A percentile compares a stretch with the other conserved stretches of the same genome.
Evolutionary conservation across 148 eudicot species (phyloP).

Genomic region (Euryodendron excelsum): DNA sequence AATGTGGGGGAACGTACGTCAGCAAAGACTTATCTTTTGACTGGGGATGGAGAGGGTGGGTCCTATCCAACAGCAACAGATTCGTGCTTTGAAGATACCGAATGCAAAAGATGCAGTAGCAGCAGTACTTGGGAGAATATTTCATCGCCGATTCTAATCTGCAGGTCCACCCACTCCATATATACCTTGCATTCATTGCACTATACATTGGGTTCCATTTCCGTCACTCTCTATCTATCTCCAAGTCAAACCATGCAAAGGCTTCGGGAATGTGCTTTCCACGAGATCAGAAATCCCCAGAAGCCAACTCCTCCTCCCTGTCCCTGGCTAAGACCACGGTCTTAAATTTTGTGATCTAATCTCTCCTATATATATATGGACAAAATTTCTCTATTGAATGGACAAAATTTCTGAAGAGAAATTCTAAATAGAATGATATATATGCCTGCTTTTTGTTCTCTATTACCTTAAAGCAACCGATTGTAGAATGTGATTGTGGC

Average conservation of each 20-base stretch:
- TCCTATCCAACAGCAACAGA: not conserved
- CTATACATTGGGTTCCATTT: not conserved
- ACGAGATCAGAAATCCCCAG: not conserved
- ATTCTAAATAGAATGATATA: no score
- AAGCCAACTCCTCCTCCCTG: not conserved
- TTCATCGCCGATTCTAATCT: not conserved
- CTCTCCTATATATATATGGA: no score
- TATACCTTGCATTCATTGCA: no score
- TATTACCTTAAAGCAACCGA: no score
- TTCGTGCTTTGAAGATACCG: slow-evolving; percentile 33
- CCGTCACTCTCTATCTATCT: not conserved
- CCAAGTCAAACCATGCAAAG: slow-evolving; percentile 12
- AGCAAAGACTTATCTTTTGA: slow-evolving; percentile 15
- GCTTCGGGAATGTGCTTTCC: not conserved
- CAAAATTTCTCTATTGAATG: no score
- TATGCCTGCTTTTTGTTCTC: no score
- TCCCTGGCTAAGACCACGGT: not conserved
- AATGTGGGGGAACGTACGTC: no score
- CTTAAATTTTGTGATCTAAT: no score
- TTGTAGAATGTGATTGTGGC: no score
- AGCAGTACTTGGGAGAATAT: slow-evolving; percentile 6
- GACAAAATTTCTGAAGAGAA: no score
- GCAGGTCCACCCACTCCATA: slow-evolving; percentile 16
- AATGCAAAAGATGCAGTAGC: not conserved
- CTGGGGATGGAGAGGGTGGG: slow-evolving; percentile 8